phyloP scores from a whole-genome alignment of 2,329 filamentous ascomycete species.

The Exophiala oligosperma region DNA sequence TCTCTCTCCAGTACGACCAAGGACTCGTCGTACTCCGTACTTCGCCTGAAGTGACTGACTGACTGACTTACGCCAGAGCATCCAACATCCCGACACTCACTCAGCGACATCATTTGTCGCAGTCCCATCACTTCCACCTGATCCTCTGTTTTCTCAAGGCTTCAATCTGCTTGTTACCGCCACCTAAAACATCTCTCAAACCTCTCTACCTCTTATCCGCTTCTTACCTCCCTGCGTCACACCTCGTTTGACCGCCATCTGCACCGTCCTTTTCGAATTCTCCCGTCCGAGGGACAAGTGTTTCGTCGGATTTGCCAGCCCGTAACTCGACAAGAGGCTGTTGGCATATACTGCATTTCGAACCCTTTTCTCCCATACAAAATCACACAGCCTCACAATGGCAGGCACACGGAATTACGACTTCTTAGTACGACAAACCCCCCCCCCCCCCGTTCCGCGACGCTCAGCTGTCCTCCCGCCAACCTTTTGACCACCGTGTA shows the following conservation, averaged over 20 bases:
- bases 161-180: background rate
- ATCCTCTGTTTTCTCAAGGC: background rate
- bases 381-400: constrained; percentile 55
- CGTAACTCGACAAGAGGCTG: background rate
- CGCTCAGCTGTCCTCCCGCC: constrained; percentile 18
- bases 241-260: background rate
- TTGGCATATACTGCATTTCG: background rate
- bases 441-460: constrained; percentile 15
- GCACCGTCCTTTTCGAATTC: background rate
- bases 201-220: background rate
- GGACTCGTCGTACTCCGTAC: too few relatives aligned
- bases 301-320: background rate
- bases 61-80: background rate
- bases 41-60: background rate
- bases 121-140: constrained; percentile 7
- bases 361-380: background rate
- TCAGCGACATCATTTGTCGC: constrained; percentile 21
- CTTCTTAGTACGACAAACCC: constrained; percentile 72
- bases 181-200: background rate
- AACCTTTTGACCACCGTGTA: background rate
- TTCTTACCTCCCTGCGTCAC: background rate
- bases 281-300: background rate
- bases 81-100: constrained; percentile 2
- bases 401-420: constrained; percentile 98
- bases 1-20: too few relatives aligned